These are phyloP conservation scores for Leptographium flavum DNA, from an alignment of 2,329 filamentous ascomycete species.

Conservation along the genomic window DNA sequence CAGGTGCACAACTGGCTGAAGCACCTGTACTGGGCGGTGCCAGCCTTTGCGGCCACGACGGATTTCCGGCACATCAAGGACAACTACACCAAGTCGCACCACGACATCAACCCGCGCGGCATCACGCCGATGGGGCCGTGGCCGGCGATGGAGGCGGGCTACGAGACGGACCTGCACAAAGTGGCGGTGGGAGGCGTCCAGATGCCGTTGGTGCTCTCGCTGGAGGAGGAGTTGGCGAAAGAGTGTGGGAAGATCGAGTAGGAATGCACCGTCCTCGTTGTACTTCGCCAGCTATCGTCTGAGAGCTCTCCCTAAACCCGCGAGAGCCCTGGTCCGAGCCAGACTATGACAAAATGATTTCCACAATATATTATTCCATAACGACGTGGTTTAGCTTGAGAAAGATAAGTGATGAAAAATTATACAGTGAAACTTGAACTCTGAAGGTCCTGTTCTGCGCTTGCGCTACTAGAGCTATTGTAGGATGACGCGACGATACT, in stretches of 20 bases:
- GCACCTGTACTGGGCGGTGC: constrained; percentile 41
- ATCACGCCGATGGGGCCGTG: constrained; percentile 51
- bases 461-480: too few relatives aligned
- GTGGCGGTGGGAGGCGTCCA: constrained; percentile 31
- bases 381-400: too few relatives aligned
- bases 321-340: too few relatives aligned
- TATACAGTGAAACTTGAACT: too few relatives aligned
- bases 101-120: constrained; percentile 41
- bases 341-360: too few relatives aligned
- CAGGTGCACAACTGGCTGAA: constrained; percentile 46
- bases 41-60: constrained; percentile 42
- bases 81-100: constrained; percentile 44
- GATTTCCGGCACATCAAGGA: constrained; percentile 57
- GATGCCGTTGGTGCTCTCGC: constrained; percentile 24
- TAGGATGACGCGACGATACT: too few relatives aligned
- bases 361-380: too few relatives aligned
- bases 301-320: too few relatives aligned
- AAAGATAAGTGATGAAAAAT: too few relatives aligned
- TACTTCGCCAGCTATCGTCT: too few relatives aligned
- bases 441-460: too few relatives aligned
- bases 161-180: constrained; percentile 32
- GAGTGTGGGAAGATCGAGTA: neutral
- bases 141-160: constrained; percentile 39
- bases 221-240: constrained; percentile 15
- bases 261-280: too few relatives aligned